Evolutionary conservation across 805 yeast species (phyloP).

Genomic region (Vanderwaltozyma verrucispora): DNA sequence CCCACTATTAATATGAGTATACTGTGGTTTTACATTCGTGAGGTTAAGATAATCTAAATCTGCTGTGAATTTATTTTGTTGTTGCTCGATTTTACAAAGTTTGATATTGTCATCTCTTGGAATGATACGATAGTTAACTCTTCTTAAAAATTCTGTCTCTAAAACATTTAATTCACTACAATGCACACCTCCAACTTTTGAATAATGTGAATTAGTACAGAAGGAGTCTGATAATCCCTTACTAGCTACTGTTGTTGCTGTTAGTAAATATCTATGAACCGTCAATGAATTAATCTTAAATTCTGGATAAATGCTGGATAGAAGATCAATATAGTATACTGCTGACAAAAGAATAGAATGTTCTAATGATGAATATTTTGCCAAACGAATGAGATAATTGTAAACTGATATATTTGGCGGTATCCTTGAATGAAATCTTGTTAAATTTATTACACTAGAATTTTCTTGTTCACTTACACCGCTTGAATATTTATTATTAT

Average conservation of each 20-base stretch:
- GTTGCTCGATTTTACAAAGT: constrained; percentile 30
- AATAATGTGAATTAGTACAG: constrained; percentile 87
- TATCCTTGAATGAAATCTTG: constrained; percentile 87
- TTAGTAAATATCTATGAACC: constrained; percentile 81
- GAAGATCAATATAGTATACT: constrained; percentile 82
- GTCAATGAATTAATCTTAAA: constrained; percentile 86
- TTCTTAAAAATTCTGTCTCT: constrained; percentile 75
- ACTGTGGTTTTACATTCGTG: neutral
- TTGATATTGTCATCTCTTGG: constrained; percentile 38
- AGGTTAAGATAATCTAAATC: constrained; percentile 1
- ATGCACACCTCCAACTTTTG: constrained; percentile 92
- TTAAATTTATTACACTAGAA: constrained; percentile 33
- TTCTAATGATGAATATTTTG: constrained; percentile 78
- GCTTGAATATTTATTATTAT: too few relatives aligned
- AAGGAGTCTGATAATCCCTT: constrained; percentile 90
- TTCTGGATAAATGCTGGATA: constrained; percentile 64
- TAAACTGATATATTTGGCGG: constrained; percentile 81
- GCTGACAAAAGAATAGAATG: constrained; percentile 72
- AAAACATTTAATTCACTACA: constrained; percentile 71
- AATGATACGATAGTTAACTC: constrained; percentile 70
- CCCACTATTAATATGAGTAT: constrained; percentile 16
- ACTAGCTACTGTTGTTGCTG: constrained; percentile 84
- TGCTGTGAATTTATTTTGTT: constrained; percentile 11
- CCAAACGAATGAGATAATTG: constrained; percentile 64
- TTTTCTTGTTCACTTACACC: neutral